phyloP scores from a whole-genome alignment of 2,329 filamentous ascomycete genomes.

The Paecilomyces dactylethromorphus region DNA sequence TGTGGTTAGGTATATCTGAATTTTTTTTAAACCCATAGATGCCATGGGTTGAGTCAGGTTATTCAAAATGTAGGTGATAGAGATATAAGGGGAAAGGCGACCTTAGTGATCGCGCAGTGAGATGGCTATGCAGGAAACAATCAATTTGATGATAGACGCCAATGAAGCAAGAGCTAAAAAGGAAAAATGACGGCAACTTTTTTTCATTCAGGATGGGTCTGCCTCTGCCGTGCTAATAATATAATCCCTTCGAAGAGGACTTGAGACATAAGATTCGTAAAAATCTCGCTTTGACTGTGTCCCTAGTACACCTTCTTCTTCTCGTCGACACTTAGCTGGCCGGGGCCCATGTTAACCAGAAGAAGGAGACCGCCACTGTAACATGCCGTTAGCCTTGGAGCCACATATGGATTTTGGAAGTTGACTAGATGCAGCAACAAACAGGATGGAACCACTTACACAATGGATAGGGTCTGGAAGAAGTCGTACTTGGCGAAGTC shows the following conservation, averaged over 20 bases:
- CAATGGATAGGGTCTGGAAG: slow-evolving; percentile 99
- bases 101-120: neutral
- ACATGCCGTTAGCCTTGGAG: slow-evolving; percentile 14
- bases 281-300: neutral
- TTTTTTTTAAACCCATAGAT: neutral
- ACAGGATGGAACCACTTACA: slow-evolving; percentile 49
- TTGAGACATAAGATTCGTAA: neutral
- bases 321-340: slow-evolving; percentile 97
- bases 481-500: slow-evolving; percentile 99
- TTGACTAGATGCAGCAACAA: neutral
- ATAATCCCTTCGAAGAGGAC: neutral
- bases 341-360: slow-evolving; percentile 96
- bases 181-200: slow-evolving; percentile 1
- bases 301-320: slow-evolving; percentile 99
- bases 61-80: neutral
- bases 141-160: neutral
- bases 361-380: slow-evolving; percentile 78
- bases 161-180: neutral
- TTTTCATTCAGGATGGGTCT: neutral
- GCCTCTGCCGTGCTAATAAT: neutral
- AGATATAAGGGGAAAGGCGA: neutral
- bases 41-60: neutral
- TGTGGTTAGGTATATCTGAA: too few species aligned
- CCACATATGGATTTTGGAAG: slow-evolving; percentile 2
- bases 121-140: neutral